These are phyloP conservation scores for Pseudozyma sp. DNA, from an alignment of 1,284 basidiomycete species.

Conservation along the genomic window DNA sequence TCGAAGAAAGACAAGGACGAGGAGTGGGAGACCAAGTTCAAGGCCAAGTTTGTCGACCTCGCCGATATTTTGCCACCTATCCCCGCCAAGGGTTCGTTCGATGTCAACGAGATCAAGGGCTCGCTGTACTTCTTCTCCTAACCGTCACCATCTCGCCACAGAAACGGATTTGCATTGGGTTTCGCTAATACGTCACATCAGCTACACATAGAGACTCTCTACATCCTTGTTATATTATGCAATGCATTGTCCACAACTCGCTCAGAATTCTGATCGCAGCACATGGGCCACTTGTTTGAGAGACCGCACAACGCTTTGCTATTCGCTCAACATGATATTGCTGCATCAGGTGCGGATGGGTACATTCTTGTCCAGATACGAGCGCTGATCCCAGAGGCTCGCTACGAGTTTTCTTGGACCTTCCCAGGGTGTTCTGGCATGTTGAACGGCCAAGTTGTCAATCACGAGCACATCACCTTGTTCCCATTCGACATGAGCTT, in stretches of 20 bases:
- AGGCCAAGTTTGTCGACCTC: slow-evolving; percentile 77
- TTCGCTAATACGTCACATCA: neutral
- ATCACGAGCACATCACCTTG: slow-evolving; percentile 48
- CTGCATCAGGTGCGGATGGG: slow-evolving; percentile 21
- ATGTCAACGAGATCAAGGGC: slow-evolving; percentile 80
- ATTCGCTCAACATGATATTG: neutral
- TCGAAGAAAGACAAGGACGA: slow-evolving; percentile 27
- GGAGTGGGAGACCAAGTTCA: slow-evolving; percentile 43
- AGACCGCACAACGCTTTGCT: neutral
- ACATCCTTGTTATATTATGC: slow-evolving; percentile 6
- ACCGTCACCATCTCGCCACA: neutral
- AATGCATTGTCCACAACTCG: slow-evolving; percentile 6
- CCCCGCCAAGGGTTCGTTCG: slow-evolving; percentile 87
- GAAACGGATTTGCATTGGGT: neutral
- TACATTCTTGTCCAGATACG: slow-evolving; percentile 29
- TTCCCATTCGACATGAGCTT: slow-evolving; percentile 51
- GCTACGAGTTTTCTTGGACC: slow-evolving; percentile 47
- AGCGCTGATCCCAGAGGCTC: slow-evolving; percentile 49
- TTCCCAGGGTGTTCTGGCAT: slow-evolving; percentile 46
- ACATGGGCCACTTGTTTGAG: too few relatives aligned
- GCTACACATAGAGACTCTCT: slow-evolving; percentile 14
- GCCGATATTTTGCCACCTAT: slow-evolving; percentile 82
- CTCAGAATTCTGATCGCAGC: neutral
- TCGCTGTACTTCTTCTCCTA: slow-evolving; percentile 67
- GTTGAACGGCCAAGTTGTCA: slow-evolving; percentile 55